These are phyloP conservation scores for Acanthamoeba triangularis DNA, from an alignment of 208 protist species.

Conservation along the genomic window DNA sequence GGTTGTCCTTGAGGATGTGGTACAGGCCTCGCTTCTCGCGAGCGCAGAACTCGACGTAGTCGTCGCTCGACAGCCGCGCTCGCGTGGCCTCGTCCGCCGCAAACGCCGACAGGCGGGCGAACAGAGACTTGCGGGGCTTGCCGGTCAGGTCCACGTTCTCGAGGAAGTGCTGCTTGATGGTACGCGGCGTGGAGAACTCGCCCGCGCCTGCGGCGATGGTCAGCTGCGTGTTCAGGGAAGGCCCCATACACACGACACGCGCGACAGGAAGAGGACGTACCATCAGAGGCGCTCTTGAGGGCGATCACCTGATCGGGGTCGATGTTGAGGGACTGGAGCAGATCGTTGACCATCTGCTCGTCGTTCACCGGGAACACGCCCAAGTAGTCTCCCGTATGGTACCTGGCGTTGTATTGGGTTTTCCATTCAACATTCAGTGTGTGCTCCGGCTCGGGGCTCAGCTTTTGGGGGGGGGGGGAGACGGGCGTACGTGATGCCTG, in stretches of 20 bases:
- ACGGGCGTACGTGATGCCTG: background rate
- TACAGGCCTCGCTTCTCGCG: background rate
- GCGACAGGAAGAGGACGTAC: background rate
- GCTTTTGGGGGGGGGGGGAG: background rate
- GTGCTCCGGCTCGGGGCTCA: no score
- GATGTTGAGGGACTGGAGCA: conserved; percentile 73
- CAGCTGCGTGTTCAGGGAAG: background rate
- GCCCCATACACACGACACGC: no score
- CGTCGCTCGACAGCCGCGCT: background rate
- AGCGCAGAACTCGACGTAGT: background rate
- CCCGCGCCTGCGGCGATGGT: background rate
- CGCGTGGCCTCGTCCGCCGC: background rate
- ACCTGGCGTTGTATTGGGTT: conserved; percentile 38
- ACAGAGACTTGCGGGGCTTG: background rate
- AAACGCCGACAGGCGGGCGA: conserved; percentile 11
- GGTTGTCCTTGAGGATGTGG: conserved; percentile 70
- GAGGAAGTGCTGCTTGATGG: conserved; percentile 10
- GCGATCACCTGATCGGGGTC: conserved; percentile 2
- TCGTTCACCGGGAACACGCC: conserved; percentile 96
- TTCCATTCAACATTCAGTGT: no score
- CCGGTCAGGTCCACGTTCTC: conserved; percentile 15
- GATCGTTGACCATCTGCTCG: conserved; percentile 91
- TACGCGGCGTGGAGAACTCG: background rate
- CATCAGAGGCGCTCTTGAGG: background rate
- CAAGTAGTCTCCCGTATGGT: conserved; percentile 96